These are phyloP conservation scores for Ormosia emarginata DNA, from an alignment of 306 rosid genomes.

Conservation along the genomic window DNA sequence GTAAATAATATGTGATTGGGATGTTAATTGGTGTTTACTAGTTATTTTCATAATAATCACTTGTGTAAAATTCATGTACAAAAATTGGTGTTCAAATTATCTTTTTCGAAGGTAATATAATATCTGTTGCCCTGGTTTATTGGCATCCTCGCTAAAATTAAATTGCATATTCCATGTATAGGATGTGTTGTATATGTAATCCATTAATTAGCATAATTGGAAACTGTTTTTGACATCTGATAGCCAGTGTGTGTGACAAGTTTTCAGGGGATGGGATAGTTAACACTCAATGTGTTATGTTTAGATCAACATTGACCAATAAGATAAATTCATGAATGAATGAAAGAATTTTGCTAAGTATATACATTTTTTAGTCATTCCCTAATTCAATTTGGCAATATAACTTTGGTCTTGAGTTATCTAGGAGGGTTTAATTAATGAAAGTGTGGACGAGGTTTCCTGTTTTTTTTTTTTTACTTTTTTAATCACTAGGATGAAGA, in stretches of 20 bases:
- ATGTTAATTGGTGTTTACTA: too few species aligned
- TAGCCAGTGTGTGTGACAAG: background rate
- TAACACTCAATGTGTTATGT: background rate
- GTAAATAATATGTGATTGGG: too few species aligned
- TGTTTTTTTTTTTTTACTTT: background rate
- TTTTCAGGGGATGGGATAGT: background rate
- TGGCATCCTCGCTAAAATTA: background rate
- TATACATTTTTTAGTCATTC: background rate
- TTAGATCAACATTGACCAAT: background rate
- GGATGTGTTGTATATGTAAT: background rate
- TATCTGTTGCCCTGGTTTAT: background rate
- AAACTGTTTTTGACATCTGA: background rate
- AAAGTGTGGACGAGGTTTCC: background rate
- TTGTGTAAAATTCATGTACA: too few species aligned
- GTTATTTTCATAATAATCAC: too few species aligned
- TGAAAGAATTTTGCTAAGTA: too few species aligned
- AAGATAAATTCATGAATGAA: too few species aligned
- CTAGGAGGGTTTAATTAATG: background rate
- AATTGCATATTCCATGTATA: background rate
- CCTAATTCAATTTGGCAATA: background rate
- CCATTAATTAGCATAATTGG: too few species aligned
- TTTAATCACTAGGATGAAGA: background rate
- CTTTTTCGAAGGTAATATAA: conserved; percentile 41
- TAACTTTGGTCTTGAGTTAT: background rate
- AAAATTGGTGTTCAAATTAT: too few species aligned